Evolutionary conservation across 768 basidiomycete genomes (phyloP).

Genomic region (Mycena leptocephala): DNA sequence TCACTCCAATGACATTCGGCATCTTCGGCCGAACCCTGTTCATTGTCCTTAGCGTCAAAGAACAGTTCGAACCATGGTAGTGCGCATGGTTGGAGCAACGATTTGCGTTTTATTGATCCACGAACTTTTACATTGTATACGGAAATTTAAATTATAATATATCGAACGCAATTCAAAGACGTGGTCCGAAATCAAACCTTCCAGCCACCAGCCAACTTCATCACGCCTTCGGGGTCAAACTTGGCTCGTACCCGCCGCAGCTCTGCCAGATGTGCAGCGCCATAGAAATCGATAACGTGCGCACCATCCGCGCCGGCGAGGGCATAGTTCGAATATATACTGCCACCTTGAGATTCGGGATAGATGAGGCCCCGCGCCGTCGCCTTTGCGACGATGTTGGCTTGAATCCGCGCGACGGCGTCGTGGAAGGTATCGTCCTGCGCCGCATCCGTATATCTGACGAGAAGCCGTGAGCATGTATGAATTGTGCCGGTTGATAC

Average conservation of each 20-base stretch:
- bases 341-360: constrained; percentile 1
- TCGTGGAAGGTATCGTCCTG: constrained; percentile 12
- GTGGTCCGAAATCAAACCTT: no score
- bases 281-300: constrained; percentile 19
- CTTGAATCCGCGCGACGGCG: constrained; percentile 16
- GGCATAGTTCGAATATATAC: constrained; percentile 25
- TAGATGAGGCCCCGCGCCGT: constrained; percentile 15
- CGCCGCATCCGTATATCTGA: constrained; percentile 15
- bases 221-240: constrained; percentile 9
- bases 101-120: no score
- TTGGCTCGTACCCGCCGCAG: background rate
- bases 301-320: constrained; percentile 18
- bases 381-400: constrained; percentile 26
- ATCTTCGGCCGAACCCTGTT: no score
- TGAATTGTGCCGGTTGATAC: no score
- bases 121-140: no score
- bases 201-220: constrained; percentile 26
- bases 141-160: no score
- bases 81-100: no score
- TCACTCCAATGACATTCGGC: no score
- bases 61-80: no score
- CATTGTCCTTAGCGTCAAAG: no score
- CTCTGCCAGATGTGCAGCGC: constrained; percentile 11
- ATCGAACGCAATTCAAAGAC: no score
- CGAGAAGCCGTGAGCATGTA: no score